Evolutionary conservation across 306 rosid species (phyloP).

Genomic region (Dalbergia cultrata): DNA sequence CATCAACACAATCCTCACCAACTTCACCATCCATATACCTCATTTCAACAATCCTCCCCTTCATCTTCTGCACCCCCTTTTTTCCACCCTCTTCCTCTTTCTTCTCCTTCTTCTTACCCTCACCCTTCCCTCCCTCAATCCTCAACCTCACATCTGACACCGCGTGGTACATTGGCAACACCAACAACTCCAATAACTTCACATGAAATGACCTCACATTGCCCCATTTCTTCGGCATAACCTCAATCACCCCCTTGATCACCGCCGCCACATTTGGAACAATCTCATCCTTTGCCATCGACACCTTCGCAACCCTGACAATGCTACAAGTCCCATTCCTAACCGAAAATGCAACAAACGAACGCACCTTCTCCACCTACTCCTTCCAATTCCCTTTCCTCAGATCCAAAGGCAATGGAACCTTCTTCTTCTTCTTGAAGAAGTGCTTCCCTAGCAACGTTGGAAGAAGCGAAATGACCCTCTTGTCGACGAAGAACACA

Average conservation of each 20-base stretch:
- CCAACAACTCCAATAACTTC: conserved; percentile 73
- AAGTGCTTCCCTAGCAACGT: conserved; percentile 73
- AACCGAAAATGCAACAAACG: conserved; percentile 63
- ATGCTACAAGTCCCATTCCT: conserved; percentile 84
- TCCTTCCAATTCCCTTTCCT: conserved; percentile 79
- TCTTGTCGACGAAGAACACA: conserved; percentile 73
- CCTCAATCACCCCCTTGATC: conserved; percentile 59
- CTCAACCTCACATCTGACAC: conserved; percentile 67
- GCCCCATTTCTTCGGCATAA: conserved; percentile 76
- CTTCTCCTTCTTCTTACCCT: not conserved
- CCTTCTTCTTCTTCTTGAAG: conserved; percentile 78
- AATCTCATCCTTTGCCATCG: conserved; percentile 63
- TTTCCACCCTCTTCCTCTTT: conserved; percentile 33
- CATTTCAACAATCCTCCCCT: conserved; percentile 82
- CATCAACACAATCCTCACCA: conserved; percentile 42
- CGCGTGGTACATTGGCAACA: conserved; percentile 73
- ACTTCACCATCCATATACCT: conserved; percentile 69
- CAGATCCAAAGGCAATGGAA: conserved; percentile 83
- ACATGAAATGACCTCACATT: conserved; percentile 82
- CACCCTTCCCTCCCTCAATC: conserved; percentile 61
- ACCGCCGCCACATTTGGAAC: conserved; percentile 71
- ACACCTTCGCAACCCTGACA: conserved; percentile 66
- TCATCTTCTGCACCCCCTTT: conserved; percentile 56
- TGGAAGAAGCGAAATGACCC: conserved; percentile 64
- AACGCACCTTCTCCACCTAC: conserved; percentile 66